Conservation (phyloP, 352 stramenopile genomes). For the Phytophthora vignae region DNA sequence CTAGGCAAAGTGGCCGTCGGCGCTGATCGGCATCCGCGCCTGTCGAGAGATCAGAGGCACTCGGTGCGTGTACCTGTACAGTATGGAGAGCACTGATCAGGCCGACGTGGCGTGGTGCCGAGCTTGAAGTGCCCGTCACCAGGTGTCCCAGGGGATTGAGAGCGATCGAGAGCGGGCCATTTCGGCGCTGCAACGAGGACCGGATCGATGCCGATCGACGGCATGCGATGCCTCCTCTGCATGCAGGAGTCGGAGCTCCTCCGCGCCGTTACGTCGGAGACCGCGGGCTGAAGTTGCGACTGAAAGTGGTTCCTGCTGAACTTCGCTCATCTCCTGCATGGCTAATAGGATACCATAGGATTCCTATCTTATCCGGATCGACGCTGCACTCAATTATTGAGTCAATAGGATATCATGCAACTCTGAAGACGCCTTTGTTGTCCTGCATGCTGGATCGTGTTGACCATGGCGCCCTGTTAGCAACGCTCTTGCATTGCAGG, state of each 20-base stretch:
- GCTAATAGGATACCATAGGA: too few species aligned
- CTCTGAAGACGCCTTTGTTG: neutral
- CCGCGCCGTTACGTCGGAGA: constrained; percentile 11
- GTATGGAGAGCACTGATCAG: constrained; percentile 12
- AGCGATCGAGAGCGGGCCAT: constrained; percentile 1
- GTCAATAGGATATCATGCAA: neutral
- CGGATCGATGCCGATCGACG: constrained; percentile 1
- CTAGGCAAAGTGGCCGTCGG: neutral
- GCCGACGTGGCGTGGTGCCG: neutral
- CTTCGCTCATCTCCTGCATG: neutral
- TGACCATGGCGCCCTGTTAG: constrained; percentile 1
- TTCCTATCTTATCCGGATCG: too few species aligned
- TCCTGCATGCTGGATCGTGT: neutral
- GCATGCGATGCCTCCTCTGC: neutral
- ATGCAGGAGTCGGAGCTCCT: neutral
- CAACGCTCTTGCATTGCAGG: neutral
- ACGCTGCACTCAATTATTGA: too few species aligned
- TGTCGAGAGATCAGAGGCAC: neutral
- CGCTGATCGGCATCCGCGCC: constrained; percentile 17
- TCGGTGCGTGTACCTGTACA: neutral
- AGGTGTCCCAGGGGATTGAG: constrained; percentile 16
- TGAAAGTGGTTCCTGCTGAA: neutral
- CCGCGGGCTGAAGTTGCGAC: neutral
- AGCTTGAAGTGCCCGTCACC: constrained; percentile 21
- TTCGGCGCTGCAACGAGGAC: constrained; percentile 10